A percentile compares a stretch with the other conserved stretches of the same genome.
phyloP scores from a whole-genome alignment of 768 basidiomycete species.

The Rhizopogon roseolus region DNA sequence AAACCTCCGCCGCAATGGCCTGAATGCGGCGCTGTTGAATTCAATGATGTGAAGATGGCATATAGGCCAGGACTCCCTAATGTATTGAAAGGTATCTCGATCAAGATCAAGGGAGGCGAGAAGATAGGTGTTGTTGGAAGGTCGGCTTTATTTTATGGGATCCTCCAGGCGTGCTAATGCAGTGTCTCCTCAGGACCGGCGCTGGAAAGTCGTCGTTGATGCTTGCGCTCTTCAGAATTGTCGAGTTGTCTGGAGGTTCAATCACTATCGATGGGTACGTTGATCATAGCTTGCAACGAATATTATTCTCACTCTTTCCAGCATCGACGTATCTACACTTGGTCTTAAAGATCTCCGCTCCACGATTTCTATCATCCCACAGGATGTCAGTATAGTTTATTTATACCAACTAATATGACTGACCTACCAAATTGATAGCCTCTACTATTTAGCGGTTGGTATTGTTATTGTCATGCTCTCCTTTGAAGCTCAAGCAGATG shows the following conservation, averaged over 20 bases:
- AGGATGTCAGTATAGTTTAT: conserved; percentile 42
- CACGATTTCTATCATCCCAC: conserved; percentile 62
- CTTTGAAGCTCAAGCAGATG: conserved; percentile 16
- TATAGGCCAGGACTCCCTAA: conserved; percentile 72
- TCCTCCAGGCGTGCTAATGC: neutral
- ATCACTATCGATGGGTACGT: conserved; percentile 62
- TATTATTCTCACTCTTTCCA: conserved; percentile 15
- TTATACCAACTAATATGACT: neutral
- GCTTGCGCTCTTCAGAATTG: conserved; percentile 44
- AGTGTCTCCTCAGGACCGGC: conserved; percentile 31
- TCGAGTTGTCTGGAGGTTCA: conserved; percentile 55
- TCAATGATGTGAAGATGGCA: conserved; percentile 53
- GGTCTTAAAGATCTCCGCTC: conserved; percentile 60
- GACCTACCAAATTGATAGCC: conserved; percentile 32
- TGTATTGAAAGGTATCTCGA: conserved; percentile 59
- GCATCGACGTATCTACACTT: conserved; percentile 63
- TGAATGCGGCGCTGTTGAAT: conserved; percentile 49
- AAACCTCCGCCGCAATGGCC: conserved; percentile 53
- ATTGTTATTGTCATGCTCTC: conserved; percentile 20
- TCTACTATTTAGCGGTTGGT: conserved; percentile 49
- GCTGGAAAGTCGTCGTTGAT: conserved; percentile 46
- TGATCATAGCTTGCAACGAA: neutral
- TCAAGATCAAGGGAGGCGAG: conserved; percentile 59
- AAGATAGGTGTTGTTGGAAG: conserved; percentile 77
- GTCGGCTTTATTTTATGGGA: conserved; percentile 12